These are phyloP conservation scores for Pichia nakasei DNA, from an alignment of 805 yeast genomes.

Conservation along the genomic window DNA sequence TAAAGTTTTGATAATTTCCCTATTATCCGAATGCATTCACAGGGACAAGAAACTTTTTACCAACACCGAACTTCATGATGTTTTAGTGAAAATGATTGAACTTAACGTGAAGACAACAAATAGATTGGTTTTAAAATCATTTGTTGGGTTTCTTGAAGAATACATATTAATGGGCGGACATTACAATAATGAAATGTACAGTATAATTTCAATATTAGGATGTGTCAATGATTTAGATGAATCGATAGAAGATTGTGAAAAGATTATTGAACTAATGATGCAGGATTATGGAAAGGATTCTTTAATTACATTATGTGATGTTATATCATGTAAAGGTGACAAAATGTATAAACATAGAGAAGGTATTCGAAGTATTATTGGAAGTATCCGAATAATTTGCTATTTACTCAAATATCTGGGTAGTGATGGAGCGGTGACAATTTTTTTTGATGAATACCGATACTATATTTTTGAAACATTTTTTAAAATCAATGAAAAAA, in stretches of 20 bases:
- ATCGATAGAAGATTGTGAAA: conserved; percentile 4
- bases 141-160: conserved; percentile 3
- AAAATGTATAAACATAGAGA: conserved; percentile 1
- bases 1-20: conserved; percentile 9
- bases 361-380: conserved; percentile 12
- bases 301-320: conserved; percentile 14
- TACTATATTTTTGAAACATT: conserved; percentile 12
- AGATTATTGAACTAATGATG: conserved; percentile 10
- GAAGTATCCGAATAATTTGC: conserved; percentile 15
- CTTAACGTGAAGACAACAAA: conserved; percentile 1
- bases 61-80: not conserved
- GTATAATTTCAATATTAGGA: conserved; percentile 9
- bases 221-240: conserved; percentile 9
- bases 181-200: conserved; percentile 1
- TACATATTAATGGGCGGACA: not conserved
- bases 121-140: conserved; percentile 1
- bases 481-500: conserved; percentile 6
- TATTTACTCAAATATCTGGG: conserved; percentile 10
- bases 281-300: conserved; percentile 7
- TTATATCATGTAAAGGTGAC: conserved; percentile 9
- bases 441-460: conserved; percentile 13
- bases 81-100: not conserved
- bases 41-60: conserved; percentile 4
- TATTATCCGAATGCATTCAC: conserved; percentile 16
- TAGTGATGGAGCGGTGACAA: conserved; percentile 3